Evolutionary conservation across 2,329 filamentous ascomycete genomes (phyloP).

Genomic region (Aureobasidium sp.): DNA sequence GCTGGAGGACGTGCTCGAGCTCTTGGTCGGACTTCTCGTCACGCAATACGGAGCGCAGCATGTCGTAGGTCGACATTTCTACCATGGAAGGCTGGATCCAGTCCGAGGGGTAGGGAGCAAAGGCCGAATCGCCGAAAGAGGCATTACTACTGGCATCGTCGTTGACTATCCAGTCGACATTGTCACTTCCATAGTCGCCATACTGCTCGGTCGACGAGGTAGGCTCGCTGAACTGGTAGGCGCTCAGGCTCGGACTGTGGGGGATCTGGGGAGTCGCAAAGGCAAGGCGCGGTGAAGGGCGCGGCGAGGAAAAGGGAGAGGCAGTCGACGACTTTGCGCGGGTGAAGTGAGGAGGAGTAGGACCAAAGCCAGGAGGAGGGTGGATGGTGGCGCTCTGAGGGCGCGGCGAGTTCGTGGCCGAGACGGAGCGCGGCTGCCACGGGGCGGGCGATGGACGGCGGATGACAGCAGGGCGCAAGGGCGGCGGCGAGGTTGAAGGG

Average conservation of each 20-base stretch:
- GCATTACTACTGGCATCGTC: slow-evolving; percentile 75
- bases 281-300: slow-evolving; percentile 83
- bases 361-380: slow-evolving; percentile 69
- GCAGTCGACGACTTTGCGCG: slow-evolving; percentile 70
- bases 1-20: slow-evolving; percentile 81
- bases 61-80: slow-evolving; percentile 97
- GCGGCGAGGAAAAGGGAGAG: slow-evolving; percentile 89
- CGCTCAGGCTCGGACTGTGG: slow-evolving; percentile 87
- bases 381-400: slow-evolving; percentile 70
- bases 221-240: slow-evolving; percentile 87
- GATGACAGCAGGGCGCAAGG: slow-evolving; percentile 80
- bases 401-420: slow-evolving; percentile 78
- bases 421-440: slow-evolving; percentile 70
- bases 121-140: slow-evolving; percentile 65
- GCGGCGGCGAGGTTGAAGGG: slow-evolving; percentile 66
- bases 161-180: slow-evolving; percentile 90
- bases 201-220: slow-evolving; percentile 78
- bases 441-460: slow-evolving; percentile 87
- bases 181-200: slow-evolving; percentile 85
- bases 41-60: slow-evolving; percentile 88
- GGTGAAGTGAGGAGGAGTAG: slow-evolving; percentile 66
- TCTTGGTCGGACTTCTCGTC: slow-evolving; percentile 88
- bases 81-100: slow-evolving; percentile 62
- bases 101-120: slow-evolving; percentile 60
- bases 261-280: slow-evolving; percentile 86